Conservation (phyloP, 2,329 filamentous ascomycete species). For the Sarocladium kiliense region DNA sequence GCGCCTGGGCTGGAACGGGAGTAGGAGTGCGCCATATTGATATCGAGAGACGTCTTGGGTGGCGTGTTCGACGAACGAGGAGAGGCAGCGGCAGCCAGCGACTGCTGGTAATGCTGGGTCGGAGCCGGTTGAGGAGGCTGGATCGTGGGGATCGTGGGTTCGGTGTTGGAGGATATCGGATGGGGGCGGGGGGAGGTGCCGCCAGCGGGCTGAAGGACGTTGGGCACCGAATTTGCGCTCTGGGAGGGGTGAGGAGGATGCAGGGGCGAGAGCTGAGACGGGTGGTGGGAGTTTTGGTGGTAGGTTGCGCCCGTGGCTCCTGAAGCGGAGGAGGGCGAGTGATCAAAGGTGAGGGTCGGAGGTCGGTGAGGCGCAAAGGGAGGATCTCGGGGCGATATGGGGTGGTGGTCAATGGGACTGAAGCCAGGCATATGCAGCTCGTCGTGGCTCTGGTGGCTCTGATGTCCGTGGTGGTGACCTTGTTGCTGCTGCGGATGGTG, state of each 20-base stretch:
- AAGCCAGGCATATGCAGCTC: conserved; percentile 51
- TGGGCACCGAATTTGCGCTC: conserved; percentile 43
- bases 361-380: conserved; percentile 38
- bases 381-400: conserved; percentile 38
- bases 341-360: conserved; percentile 38
- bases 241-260: conserved; percentile 2
- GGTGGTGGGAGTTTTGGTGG: conserved; percentile 26
- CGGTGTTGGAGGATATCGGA: conserved; percentile 36
- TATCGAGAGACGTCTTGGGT: conserved; percentile 51
- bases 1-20: conserved; percentile 77
- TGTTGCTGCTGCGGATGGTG: conserved; percentile 8
- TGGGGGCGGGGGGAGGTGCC: conserved; percentile 32
- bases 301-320: conserved; percentile 15
- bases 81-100: not conserved
- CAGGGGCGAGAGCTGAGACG: conserved; percentile 13
- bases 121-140: conserved; percentile 31
- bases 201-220: conserved; percentile 51
- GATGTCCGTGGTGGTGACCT: not conserved
- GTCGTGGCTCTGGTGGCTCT: conserved; percentile 31
- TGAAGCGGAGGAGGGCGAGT: conserved; percentile 31
- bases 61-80: conserved; percentile 47
- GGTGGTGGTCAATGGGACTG: conserved; percentile 29
- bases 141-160: conserved; percentile 42
- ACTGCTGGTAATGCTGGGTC: conserved; percentile 28
- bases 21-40: conserved; percentile 67